phyloP scores from a whole-genome alignment of 768 basidiomycete genomes.

The Leccinum disarticulatum region DNA sequence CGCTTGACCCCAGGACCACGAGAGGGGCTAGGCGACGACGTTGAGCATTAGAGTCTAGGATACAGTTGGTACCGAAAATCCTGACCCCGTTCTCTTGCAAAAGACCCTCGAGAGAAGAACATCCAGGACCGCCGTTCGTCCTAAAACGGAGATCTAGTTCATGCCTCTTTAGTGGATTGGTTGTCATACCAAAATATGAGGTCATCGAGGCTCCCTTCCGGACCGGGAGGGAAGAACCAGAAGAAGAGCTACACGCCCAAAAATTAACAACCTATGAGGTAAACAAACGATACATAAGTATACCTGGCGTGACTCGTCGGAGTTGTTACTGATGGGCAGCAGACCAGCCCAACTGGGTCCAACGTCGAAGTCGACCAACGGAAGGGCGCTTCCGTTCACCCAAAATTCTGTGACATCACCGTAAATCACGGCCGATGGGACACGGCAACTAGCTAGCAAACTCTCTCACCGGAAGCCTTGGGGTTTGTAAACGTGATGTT shows the following conservation, averaged over 20 bases:
- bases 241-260: slow-evolving; percentile 61
- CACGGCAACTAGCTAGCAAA: not conserved
- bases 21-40: slow-evolving; percentile 51
- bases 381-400: slow-evolving; percentile 65
- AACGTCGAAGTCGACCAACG: slow-evolving; percentile 69
- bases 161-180: not conserved
- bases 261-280: not conserved
- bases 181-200: slow-evolving; percentile 64
- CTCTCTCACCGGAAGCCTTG: slow-evolving; percentile 51
- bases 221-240: slow-evolving; percentile 83
- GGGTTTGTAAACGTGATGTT: slow-evolving; percentile 75
- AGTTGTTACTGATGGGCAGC: slow-evolving; percentile 60
- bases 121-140: slow-evolving; percentile 21
- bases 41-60: slow-evolving; percentile 12
- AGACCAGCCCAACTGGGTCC: slow-evolving; percentile 78
- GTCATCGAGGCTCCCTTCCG: slow-evolving; percentile 68
- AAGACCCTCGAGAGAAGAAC: slow-evolving; percentile 69
- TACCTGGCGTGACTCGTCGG: slow-evolving; percentile 70
- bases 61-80: slow-evolving; percentile 15
- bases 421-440: not conserved
- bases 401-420: slow-evolving; percentile 51
- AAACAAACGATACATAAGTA: not conserved
- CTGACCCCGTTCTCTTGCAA: slow-evolving; percentile 75
- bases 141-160: not conserved
- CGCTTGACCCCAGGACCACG: slow-evolving; percentile 64